A percentile compares a stretch with the other conserved stretches of the same genome.
phyloP scores from a whole-genome alignment of 495 filamentous ascomycete genomes.

The Daldinia decipiens region DNA sequence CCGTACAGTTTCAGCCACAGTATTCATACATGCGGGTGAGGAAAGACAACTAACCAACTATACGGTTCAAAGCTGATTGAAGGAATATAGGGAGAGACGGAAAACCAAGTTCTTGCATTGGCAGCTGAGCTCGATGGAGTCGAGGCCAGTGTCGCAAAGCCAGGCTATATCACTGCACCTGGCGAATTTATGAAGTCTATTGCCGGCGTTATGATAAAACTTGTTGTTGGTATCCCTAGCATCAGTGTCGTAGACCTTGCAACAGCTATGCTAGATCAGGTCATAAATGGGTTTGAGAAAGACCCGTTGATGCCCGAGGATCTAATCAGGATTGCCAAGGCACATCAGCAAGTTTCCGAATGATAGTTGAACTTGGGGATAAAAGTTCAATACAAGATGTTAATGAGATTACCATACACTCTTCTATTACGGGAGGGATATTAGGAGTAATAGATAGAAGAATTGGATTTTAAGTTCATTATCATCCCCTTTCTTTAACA shows the following conservation, averaged over 20 bases:
- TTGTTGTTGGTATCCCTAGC: slow-evolving; percentile 44
- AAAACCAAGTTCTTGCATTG: slow-evolving; percentile 54
- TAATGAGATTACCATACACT: no score
- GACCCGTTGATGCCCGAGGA: slow-evolving; percentile 57
- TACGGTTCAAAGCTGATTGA: slow-evolving; percentile 6
- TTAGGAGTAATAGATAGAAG: not conserved
- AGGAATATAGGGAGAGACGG: slow-evolving; percentile 52
- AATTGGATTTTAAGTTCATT: not conserved
- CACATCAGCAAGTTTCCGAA: not conserved
- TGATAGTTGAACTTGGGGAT: not conserved
- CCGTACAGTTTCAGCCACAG: slow-evolving; percentile 46
- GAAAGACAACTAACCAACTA: not conserved
- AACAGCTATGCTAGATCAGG: slow-evolving; percentile 56
- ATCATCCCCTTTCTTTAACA: not conserved
- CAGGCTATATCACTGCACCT: slow-evolving; percentile 52
- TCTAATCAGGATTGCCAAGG: slow-evolving; percentile 52
- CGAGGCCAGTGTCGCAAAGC: slow-evolving; percentile 53
- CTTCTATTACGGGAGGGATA: not conserved
- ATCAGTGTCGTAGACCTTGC: slow-evolving; percentile 55
- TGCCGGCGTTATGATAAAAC: slow-evolving; percentile 22
- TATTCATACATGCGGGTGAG: slow-evolving; percentile 57
- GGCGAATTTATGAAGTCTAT: slow-evolving; percentile 28
- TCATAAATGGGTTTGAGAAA: slow-evolving; percentile 57
- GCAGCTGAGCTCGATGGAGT: slow-evolving; percentile 49
- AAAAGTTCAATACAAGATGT: not conserved